These are phyloP conservation scores for Striga hermonthica DNA, from an alignment of 305 asterid genomes.

Conservation along the genomic window DNA sequence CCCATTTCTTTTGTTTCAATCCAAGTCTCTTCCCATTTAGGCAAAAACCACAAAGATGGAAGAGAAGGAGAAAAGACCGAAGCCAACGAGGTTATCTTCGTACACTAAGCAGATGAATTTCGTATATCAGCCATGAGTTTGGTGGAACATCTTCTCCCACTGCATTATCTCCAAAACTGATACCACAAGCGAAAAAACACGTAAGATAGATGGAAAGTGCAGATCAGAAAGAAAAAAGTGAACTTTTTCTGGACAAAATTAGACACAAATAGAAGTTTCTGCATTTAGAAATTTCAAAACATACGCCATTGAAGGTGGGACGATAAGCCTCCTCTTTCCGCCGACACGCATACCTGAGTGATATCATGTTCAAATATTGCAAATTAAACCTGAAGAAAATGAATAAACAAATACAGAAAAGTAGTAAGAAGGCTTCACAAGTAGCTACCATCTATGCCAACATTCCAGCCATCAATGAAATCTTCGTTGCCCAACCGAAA, in stretches of 20 bases:
- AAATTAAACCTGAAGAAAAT: constrained; percentile 7
- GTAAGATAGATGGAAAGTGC: neutral
- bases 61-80: constrained; percentile 10
- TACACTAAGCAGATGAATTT: constrained; percentile 55
- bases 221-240: neutral
- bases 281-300: constrained; percentile 6
- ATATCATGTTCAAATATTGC: constrained; percentile 15
- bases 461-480: constrained; percentile 63
- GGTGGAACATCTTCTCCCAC: constrained; percentile 65
- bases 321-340: constrained; percentile 66
- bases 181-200: constrained; percentile 24
- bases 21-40: constrained; percentile 26
- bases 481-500: constrained; percentile 65
- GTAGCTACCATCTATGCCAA: constrained; percentile 63
- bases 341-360: constrained; percentile 80
- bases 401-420: neutral
- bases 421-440: constrained; percentile 21
- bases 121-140: constrained; percentile 74
- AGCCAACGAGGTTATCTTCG: constrained; percentile 28
- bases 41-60: constrained; percentile 4
- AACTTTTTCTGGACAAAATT: neutral
- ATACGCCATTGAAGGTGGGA: constrained; percentile 89
- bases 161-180: constrained; percentile 56
- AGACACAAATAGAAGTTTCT: neutral
- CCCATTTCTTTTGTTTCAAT: constrained; percentile 35